phyloP scores from a whole-genome alignment of 2,329 filamentous ascomycete species.

The Fusarium sp. region DNA sequence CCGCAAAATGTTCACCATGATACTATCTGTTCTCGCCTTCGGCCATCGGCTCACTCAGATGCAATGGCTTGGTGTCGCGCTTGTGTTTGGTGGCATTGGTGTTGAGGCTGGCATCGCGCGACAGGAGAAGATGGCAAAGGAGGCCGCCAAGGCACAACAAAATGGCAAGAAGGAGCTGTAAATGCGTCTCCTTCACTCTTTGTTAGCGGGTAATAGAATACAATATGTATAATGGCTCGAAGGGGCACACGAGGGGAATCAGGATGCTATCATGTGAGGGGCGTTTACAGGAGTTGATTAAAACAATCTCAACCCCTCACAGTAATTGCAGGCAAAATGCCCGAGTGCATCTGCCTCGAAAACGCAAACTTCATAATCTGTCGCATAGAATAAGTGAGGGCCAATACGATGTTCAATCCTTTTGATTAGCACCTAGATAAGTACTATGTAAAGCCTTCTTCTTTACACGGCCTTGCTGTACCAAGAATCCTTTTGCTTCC shows the following conservation, averaged over 20 bases:
- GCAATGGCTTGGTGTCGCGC: conserved; percentile 90
- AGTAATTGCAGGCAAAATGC: not conserved
- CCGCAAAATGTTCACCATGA: conserved; percentile 99
- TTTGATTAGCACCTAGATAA: conserved; percentile 25
- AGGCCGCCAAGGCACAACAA: conserved; percentile 62
- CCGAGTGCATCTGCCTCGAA: not conserved
- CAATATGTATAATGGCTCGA: not conserved
- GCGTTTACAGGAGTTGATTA: not conserved
- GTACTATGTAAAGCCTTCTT: not conserved
- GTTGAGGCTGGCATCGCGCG: conserved; percentile 86
- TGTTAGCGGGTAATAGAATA: not conserved
- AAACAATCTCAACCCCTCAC: not conserved
- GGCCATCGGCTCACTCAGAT: conserved; percentile 86
- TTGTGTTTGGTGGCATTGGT: conserved; percentile 96
- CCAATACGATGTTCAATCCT: not conserved
- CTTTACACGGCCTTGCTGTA: conserved; percentile 8
- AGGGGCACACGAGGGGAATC: not conserved
- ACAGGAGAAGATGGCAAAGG: conserved; percentile 84
- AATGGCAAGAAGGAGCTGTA: conserved; percentile 47
- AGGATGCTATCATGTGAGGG: not conserved
- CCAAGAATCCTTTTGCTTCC: conserved; percentile 29
- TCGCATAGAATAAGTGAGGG: not conserved
- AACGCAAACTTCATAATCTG: not conserved
- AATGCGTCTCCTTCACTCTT: not conserved
- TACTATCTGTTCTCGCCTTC: conserved; percentile 93